These are phyloP conservation scores for Strobilomyces echinocephalus DNA, from an alignment of 768 basidiomycete species.

Conservation along the genomic window DNA sequence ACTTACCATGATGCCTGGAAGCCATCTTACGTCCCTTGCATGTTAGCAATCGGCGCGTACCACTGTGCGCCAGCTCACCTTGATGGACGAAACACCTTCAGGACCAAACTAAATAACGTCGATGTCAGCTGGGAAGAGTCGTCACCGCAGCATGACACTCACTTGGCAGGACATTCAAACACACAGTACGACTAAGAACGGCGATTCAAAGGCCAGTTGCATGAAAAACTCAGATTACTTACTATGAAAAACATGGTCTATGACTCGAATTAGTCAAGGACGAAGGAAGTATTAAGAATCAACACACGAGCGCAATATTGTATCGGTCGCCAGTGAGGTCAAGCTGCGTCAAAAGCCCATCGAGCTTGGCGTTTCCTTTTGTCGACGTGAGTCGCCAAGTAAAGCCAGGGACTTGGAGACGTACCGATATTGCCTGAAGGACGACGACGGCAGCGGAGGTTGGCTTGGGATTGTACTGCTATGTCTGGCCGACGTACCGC, in stretches of 20 bases:
- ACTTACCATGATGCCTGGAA: too few relatives aligned
- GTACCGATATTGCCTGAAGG: constrained; percentile 52
- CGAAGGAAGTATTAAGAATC: not conserved
- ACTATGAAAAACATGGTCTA: constrained; percentile 73
- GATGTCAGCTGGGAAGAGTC: not conserved
- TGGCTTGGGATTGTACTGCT: not conserved
- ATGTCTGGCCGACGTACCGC: constrained; percentile 36
- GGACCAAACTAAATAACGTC: constrained; percentile 28
- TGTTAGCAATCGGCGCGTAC: not conserved
- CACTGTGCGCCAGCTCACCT: constrained; percentile 32
- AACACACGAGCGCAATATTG: constrained; percentile 57
- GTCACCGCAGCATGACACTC: not conserved
- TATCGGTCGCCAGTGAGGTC: constrained; percentile 55
- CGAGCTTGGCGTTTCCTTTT: constrained; percentile 58
- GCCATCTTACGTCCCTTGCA: not conserved
- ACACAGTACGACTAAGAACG: constrained; percentile 25
- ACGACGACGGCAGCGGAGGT: not conserved
- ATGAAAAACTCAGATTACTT: constrained; percentile 17
- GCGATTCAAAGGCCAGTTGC: not conserved
- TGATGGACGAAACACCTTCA: constrained; percentile 63
- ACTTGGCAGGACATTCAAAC: constrained; percentile 73
- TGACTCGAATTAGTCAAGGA: not conserved
- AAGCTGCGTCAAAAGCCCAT: constrained; percentile 56
- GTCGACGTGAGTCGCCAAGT: not conserved
- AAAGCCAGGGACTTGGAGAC: not conserved